phyloP scores from a whole-genome alignment of 2,329 filamentous ascomycete species.

The Pseudogymnoascus sp. region DNA sequence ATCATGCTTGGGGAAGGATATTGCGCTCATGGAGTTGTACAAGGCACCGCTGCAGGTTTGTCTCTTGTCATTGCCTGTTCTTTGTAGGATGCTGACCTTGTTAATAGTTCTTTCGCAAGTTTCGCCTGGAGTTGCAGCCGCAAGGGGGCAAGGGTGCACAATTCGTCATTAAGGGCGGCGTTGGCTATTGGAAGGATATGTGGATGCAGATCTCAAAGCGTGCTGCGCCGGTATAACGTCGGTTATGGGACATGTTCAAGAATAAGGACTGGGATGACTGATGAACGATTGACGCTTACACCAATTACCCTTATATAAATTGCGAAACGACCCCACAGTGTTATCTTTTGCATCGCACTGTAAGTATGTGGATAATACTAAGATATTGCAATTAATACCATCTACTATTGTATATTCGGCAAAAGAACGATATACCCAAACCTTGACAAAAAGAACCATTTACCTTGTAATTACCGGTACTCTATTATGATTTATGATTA shows the following conservation, averaged over 20 bases:
- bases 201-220: constrained; percentile 26
- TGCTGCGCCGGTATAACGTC: neutral
- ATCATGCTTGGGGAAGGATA: constrained; percentile 39
- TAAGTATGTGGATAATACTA: neutral
- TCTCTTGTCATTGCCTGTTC: neutral
- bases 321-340: neutral
- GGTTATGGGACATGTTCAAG: neutral
- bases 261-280: neutral
- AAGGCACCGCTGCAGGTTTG: constrained; percentile 32
- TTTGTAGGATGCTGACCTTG: constrained; percentile 11
- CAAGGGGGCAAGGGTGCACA: constrained; percentile 25
- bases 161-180: constrained; percentile 34
- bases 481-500: too few species aligned
- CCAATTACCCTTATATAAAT: neutral
- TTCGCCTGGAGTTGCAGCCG: constrained; percentile 24
- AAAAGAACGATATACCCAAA: too few species aligned
- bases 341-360: neutral
- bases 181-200: constrained; percentile 35
- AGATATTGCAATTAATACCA: neutral
- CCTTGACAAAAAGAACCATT: too few species aligned
- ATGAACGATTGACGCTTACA: neutral
- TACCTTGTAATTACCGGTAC: too few species aligned
- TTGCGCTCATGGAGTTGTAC: constrained; percentile 45
- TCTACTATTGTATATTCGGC: neutral
- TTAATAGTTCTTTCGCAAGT: constrained; percentile 33